A percentile compares a stretch with the other conserved stretches of the same genome.
These are phyloP conservation scores for Fusarium secorum DNA, from an alignment of 2,329 filamentous ascomycete species.

Conservation along the genomic window DNA sequence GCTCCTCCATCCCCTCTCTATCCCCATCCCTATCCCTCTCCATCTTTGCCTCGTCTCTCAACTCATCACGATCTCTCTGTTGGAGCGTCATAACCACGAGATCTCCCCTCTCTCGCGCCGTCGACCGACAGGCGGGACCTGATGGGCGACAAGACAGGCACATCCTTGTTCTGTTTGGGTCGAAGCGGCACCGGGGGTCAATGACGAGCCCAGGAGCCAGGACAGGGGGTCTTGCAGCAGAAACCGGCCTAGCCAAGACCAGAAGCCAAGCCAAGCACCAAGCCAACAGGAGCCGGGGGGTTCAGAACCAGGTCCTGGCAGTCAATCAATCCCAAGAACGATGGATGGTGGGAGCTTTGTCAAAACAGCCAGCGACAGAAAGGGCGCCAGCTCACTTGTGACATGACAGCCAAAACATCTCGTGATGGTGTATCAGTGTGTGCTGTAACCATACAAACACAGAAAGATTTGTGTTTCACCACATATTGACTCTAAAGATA, in stretches of 20 bases:
- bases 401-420: conserved; percentile 1
- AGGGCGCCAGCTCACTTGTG: conserved; percentile 11
- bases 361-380: not conserved
- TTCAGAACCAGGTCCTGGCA: conserved; percentile 1
- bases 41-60: not conserved
- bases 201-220: conserved; percentile 5
- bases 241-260: conserved; percentile 20
- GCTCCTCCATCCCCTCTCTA: not conserved
- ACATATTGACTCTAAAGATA: conserved; percentile 32
- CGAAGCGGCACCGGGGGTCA: conserved; percentile 19
- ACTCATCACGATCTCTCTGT: conserved; percentile 15
- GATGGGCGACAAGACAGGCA: conserved; percentile 7
- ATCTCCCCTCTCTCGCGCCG: conserved; percentile 24
- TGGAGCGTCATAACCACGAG: conserved; percentile 20
- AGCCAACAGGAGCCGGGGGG: not conserved
- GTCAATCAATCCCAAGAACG: not conserved
- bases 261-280: conserved; percentile 14
- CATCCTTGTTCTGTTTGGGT: conserved; percentile 12
- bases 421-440: conserved; percentile 6
- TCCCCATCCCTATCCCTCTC: not conserved
- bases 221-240: conserved; percentile 14
- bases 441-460: not conserved
- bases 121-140: conserved; percentile 29
- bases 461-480: conserved; percentile 22
- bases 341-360: not conserved